A percentile compares a stretch with the other conserved stretches of the same genome.
phyloP scores from a whole-genome alignment of 2,329 filamentous ascomycete species.

The Diplodia mutila region DNA sequence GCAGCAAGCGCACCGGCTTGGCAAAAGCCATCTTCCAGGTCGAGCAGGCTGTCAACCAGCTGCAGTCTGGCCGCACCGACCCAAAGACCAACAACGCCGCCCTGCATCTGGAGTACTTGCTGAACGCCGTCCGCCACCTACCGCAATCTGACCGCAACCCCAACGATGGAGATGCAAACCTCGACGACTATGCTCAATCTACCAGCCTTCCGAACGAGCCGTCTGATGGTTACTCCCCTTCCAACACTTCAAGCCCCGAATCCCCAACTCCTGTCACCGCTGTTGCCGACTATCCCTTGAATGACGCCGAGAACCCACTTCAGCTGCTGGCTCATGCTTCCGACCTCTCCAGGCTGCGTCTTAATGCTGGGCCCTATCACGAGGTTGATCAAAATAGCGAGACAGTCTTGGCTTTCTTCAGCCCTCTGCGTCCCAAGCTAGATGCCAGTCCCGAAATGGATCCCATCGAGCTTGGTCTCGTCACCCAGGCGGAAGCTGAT shows the following conservation, averaged over 20 bases:
- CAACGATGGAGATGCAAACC: conserved; percentile 29
- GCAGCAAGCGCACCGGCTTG: conserved; percentile 72
- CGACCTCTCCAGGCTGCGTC: conserved; percentile 51
- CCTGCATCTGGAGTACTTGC: conserved; percentile 7
- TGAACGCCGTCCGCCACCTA: conserved; percentile 37
- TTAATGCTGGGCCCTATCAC: conserved; percentile 1
- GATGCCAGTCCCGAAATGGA: conserved; percentile 68
- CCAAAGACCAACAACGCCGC: conserved; percentile 7
- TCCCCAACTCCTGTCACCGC: conserved; percentile 28
- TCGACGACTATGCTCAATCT: conserved; percentile 31
- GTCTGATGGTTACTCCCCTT: conserved; percentile 7
- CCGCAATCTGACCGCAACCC: conserved; percentile 46
- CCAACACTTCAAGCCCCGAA: background rate
- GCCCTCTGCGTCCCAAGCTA: conserved; percentile 64
- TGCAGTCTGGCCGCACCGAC: conserved; percentile 19
- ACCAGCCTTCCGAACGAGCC: background rate
- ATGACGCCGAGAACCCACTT: conserved; percentile 75
- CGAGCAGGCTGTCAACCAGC: conserved; percentile 61
- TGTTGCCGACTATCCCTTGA: conserved; percentile 56
- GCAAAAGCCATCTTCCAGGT: conserved; percentile 77
- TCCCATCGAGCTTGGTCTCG: conserved; percentile 70
- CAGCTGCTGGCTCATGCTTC: conserved; percentile 75
- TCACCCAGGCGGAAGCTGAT: conserved; percentile 67
- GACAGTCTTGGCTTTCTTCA: conserved; percentile 60
- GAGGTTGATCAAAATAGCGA: conserved; percentile 1